phyloP scores from a whole-genome alignment of 805 yeast genomes.

The Starmerella potacharoeniae region DNA sequence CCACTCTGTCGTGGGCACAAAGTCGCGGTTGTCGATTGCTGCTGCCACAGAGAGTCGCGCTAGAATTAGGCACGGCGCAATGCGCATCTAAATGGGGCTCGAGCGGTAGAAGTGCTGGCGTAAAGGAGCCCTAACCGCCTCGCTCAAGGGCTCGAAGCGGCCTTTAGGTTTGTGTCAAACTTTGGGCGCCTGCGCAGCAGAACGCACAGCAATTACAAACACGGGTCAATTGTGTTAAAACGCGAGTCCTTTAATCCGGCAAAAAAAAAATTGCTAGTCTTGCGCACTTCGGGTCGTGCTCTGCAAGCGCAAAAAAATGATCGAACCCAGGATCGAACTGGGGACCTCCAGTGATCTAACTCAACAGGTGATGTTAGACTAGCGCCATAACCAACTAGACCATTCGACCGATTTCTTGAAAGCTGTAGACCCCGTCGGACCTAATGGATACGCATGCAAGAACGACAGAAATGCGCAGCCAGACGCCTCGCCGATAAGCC shows the following conservation, averaged over 20 bases:
- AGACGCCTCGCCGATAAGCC: no score
- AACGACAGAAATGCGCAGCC: no score
- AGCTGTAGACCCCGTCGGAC: not conserved
- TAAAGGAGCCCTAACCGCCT: not conserved
- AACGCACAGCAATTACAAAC: not conserved
- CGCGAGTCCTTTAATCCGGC: no score
- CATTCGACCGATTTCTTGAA: slow-evolving; percentile 14
- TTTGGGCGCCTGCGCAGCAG: no score
- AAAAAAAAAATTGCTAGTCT: no score
- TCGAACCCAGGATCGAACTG: slow-evolving; percentile 25
- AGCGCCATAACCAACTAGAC: slow-evolving; percentile 24
- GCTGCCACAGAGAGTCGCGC: not conserved
- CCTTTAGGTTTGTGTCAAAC: no score
- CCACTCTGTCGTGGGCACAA: slow-evolving; percentile 61
- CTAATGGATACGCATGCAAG: not conserved
- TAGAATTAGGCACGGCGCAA: not conserved
- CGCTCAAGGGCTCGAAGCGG: no score
- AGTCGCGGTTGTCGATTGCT: slow-evolving; percentile 24
- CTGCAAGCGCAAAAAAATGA: slow-evolving; percentile 11
- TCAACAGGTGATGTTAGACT: slow-evolving; percentile 19
- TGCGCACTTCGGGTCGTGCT: not conserved
- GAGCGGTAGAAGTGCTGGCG: no score
- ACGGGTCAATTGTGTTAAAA: not conserved
- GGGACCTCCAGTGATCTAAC: slow-evolving; percentile 24
- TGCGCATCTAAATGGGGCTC: not conserved